These are phyloP conservation scores for Trichoderma breve DNA, from an alignment of 2,329 filamentous ascomycete genomes.

Conservation along the genomic window DNA sequence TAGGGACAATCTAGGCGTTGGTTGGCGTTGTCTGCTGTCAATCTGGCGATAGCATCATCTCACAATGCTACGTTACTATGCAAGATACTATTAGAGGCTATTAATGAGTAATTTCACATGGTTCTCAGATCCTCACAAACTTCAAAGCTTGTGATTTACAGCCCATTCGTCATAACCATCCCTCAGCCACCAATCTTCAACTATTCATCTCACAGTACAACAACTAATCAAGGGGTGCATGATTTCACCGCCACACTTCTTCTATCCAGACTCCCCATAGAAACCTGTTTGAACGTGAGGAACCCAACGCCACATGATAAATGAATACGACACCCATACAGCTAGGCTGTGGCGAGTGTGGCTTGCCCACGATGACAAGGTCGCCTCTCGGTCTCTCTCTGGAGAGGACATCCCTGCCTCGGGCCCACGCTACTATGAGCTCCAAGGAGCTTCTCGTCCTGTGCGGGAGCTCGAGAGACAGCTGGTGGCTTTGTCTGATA, in stretches of 20 bases:
- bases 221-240: slow-evolving; percentile 6
- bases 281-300: slow-evolving; percentile 10
- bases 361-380: background rate
- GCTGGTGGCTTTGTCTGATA: slow-evolving; percentile 11
- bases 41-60: slow-evolving; percentile 10
- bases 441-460: background rate
- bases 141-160: background rate
- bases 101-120: background rate
- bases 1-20: background rate
- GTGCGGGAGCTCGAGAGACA: background rate
- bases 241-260: background rate
- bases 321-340: slow-evolving; percentile 11
- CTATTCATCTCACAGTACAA: background rate
- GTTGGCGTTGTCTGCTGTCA: background rate
- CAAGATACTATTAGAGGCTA: background rate
- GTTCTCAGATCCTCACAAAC: background rate
- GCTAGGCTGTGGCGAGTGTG: slow-evolving; percentile 12
- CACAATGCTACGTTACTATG: background rate
- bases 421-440: background rate
- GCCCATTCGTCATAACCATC: background rate
- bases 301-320: slow-evolving; percentile 10
- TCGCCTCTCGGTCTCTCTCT: slow-evolving; percentile 1
- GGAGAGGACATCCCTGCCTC: background rate
- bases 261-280: background rate
- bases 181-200: background rate